Base-by-base conservation (phyloP, 2,329 filamentous ascomycete species). In the Fusarium verticillioides region DNA sequence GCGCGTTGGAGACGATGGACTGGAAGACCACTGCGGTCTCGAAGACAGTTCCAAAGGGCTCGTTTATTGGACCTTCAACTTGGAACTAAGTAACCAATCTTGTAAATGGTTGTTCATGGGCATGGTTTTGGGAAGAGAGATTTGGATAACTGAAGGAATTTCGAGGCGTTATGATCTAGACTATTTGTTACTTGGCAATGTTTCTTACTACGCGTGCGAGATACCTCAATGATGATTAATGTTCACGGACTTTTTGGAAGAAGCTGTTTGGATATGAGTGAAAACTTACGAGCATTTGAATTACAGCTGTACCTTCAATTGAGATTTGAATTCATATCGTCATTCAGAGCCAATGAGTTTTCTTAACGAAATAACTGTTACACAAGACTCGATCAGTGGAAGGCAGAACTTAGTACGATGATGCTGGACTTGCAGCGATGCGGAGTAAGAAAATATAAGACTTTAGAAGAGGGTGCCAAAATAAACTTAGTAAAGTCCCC, bases 41-140 rank as follows among this genome's bases (percentile, higher is more conserved):
- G 70, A 83, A 78, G 49, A 76, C 77, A 9, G 77, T 87, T 11
- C 73, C 82, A 10, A 75, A 82, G 2, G 86, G 86, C 4, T 80
- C 86, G 72, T 86, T 80, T 7, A 88, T 90, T 79, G 88, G 88
- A 42, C 88, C 88, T 8, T 80, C 79, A 19, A 78, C 77, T 18
- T 88, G 86, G 87, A 83, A 82, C 42, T 87, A 52, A 62, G 56
- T 46, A 32, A 40, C 40, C 18, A 23, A 54, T 18, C 30, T 43
- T 30, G 23, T 40, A 43, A 44, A 39, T 37, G 21, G 37, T 63
- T 46, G 36, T 37, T 52, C 50, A 58, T 47, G 46, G 54, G 50
- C 53, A 60, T 66, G 37, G 30, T 32, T 43, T 58, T 66, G 57
- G 69, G 73, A 67, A 65, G 68, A 58, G 63, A 68, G 44, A 66